Base-by-base conservation (phyloP, 2,329 filamentous ascomycete species). In the Diaporthe ampelina region DNA sequence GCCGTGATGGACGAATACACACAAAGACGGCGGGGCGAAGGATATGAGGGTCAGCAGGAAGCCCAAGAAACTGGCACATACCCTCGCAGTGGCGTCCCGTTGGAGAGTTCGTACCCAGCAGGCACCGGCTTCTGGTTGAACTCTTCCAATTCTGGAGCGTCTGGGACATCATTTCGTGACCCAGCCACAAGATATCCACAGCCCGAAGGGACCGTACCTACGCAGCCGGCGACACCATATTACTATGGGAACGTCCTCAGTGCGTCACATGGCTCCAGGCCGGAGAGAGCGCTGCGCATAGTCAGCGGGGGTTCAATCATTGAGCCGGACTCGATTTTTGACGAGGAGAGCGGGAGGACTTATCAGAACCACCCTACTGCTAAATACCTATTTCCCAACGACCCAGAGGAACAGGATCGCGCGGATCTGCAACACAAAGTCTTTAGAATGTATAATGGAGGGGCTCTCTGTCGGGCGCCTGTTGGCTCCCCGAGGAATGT, bases 261-360 rank as follows among this genome's bases (percentile, higher is more conserved):
- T 21, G 57, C 32, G 10, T 26, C 57, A 4, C 11, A 59, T n/a
- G 57, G 35, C 13, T 32, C 57, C 21, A 59, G 40, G 11, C 57
- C 57, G 21, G 57, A 59, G 57, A 40, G 35, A 26, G n/a, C 37
- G n/a, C 35, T 59, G 57, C 57, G 57, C 13, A 40, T 40, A 24
- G 57, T 59, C 13, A 59, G 57, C 35, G 57, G 57, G 35, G 57
- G 57, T 7, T 59, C 57, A 13, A 59, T 59, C 11, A 40, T 59
- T n/a, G 57, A 59, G 35, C 29, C 57, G 26, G 57, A 59, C 24
- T 59, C 57, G 35, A 15, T 59, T 6, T 59, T 59, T 15, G 57
- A 59, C 57, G 57, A 59, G 57, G 57, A 59, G 57, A 59, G 57
- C 35, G 57, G 57, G n/a, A 59, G 57, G 35, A 59, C 57, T 21